phyloP scores from a whole-genome alignment of 2,329 filamentous ascomycete genomes.

The Ophiocordyceps camponoti-leonardi region DNA sequence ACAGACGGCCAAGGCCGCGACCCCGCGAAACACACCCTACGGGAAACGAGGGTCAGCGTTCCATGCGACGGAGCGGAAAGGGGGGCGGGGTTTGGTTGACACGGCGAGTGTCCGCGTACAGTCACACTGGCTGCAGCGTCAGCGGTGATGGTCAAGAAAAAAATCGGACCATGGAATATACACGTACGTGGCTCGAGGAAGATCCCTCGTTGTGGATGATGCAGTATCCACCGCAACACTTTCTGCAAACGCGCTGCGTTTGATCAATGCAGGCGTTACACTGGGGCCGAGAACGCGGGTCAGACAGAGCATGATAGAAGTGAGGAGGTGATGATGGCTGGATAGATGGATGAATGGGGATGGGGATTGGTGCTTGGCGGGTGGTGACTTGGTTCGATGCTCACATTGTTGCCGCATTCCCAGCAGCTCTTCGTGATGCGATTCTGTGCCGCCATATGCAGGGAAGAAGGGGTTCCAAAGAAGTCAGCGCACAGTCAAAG shows the following conservation, averaged over 20 bases:
- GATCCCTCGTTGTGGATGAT: constrained; percentile 70
- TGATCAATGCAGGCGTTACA: constrained; percentile 58
- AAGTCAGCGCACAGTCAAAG: background rate
- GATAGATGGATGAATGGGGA: too few species aligned
- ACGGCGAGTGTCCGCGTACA: constrained; percentile 19
- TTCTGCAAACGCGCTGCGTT: constrained; percentile 54
- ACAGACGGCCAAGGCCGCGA: constrained; percentile 14
- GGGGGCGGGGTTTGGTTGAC: background rate
- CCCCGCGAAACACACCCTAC: constrained; percentile 17
- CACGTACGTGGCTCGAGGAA: constrained; percentile 38
- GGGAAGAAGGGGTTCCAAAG: background rate
- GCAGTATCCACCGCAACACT: constrained; percentile 69
- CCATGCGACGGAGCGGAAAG: background rate
- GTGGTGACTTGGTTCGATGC: constrained; percentile 9
- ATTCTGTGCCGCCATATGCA: constrained; percentile 15
- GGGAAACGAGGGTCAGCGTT: background rate
- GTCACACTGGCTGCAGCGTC: constrained; percentile 23
- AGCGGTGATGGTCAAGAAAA: constrained; percentile 7
- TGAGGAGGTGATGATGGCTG: background rate
- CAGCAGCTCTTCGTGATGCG: constrained; percentile 59
- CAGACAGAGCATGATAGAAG: background rate
- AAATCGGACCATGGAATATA: constrained; percentile 2
- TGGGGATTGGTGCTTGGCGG: too few species aligned
- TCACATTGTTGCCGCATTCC: constrained; percentile 69
- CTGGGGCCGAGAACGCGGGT: constrained; percentile 18